Evolutionary conservation across 495 filamentous ascomycete genomes (phyloP).

Genomic region (Penicillium riverlandense): DNA sequence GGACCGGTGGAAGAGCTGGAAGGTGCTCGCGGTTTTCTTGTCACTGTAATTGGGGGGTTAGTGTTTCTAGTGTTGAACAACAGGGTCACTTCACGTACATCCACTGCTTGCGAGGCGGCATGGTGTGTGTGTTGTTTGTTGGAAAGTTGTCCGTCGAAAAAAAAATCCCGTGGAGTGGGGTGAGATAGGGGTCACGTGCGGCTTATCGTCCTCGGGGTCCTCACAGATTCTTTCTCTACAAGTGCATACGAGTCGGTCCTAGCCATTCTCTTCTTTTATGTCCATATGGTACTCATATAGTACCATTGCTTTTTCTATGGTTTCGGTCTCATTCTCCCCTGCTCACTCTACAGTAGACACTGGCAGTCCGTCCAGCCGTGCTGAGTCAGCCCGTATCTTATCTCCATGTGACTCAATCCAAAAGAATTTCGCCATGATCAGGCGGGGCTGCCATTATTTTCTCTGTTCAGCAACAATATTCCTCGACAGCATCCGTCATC

Average conservation of each 20-base stretch:
- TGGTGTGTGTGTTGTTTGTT: conserved; percentile 32
- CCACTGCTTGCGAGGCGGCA: conserved; percentile 77
- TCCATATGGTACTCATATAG: no score
- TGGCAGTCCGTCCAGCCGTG: no score
- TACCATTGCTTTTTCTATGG: no score
- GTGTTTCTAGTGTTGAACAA: background rate
- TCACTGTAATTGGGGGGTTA: conserved; percentile 48
- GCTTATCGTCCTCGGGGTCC: conserved; percentile 27
- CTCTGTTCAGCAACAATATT: conserved; percentile 4
- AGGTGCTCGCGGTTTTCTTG: conserved; percentile 89
- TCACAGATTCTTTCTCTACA: background rate
- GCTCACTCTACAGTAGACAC: no score
- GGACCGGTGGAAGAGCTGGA: conserved; percentile 87
- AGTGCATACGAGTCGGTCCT: no score
- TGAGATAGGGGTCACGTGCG: conserved; percentile 33
- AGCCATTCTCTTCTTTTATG: no score
- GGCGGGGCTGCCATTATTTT: conserved; percentile 18
- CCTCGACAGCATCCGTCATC: conserved; percentile 20
- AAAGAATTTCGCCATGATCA: conserved; percentile 23
- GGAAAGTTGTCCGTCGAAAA: conserved; percentile 8
- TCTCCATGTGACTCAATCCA: conserved; percentile 10
- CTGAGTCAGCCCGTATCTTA: conserved; percentile 26
- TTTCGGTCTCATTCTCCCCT: no score
- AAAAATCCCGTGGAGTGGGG: conserved; percentile 20
- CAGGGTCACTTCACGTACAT: conserved; percentile 53